Percentiles rank a stretch among this genome's conserved stretches.
phyloP scores from a whole-genome alignment of 306 rosid species.

The Lupinus albus region DNA sequence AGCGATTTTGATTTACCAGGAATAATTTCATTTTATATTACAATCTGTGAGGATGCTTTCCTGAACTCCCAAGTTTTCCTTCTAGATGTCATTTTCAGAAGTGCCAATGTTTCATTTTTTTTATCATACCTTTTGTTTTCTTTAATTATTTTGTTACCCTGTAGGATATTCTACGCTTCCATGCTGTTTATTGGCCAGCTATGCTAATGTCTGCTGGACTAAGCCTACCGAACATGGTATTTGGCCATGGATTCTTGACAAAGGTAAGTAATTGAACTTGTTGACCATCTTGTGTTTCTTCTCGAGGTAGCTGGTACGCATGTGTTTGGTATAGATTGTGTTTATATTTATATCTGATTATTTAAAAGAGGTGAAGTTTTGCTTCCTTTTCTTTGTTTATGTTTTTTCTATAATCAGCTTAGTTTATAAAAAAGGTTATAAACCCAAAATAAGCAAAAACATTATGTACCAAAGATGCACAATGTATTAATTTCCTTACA shows the following conservation, averaged over 20 bases:
- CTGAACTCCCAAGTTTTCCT: constrained; percentile 22
- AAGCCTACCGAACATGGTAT: constrained; percentile 87
- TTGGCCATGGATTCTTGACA: constrained; percentile 96
- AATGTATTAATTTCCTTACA: constrained; percentile 11
- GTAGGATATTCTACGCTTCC: constrained; percentile 96
- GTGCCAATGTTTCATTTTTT: constrained; percentile 5
- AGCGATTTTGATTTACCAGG: not conserved
- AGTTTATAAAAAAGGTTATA: too few species aligned
- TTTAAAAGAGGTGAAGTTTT: too few species aligned
- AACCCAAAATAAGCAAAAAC: too few species aligned
- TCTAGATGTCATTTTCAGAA: constrained; percentile 29
- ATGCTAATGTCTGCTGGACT: constrained; percentile 97
- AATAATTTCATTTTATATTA: constrained; percentile 20
- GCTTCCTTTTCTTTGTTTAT: too few species aligned
- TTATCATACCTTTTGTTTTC: not conserved
- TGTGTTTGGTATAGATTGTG: too few species aligned
- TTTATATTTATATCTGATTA: too few species aligned
- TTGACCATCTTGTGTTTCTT: constrained; percentile 32
- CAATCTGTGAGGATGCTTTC: constrained; percentile 24
- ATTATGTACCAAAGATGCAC: too few species aligned
- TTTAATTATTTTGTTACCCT: constrained; percentile 37
- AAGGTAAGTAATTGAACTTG: constrained; percentile 59
- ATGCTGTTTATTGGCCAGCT: constrained; percentile 98
- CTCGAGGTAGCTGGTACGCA: constrained; percentile 30
- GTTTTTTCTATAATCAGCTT: too few species aligned